A percentile compares a stretch with the other conserved stretches of the same genome.
phyloP scores from a whole-genome alignment of 1,284 basidiomycete genomes.

The Trichosporon coremiiforme region DNA sequence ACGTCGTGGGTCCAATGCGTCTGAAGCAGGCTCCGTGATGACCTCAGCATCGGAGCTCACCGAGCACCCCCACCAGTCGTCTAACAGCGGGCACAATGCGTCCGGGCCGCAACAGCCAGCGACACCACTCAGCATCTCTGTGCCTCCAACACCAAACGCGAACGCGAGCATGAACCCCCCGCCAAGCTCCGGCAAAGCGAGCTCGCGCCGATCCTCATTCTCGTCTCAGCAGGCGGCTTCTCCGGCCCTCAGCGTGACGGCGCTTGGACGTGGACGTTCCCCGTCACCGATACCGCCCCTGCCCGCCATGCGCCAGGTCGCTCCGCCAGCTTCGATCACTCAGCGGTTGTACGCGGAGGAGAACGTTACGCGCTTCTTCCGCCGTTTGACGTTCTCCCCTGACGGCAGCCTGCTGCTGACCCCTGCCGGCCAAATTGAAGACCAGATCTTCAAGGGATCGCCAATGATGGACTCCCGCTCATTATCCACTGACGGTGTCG shows the following conservation, averaged over 20 bases:
- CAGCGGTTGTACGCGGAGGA: conserved; percentile 87
- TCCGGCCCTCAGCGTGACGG: conserved; percentile 46
- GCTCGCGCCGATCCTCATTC: conserved; percentile 82
- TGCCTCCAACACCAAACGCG: conserved; percentile 51
- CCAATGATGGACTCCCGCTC: conserved; percentile 56
- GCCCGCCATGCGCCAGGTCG: conserved; percentile 70
- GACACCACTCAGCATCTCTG: conserved; percentile 45
- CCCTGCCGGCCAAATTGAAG: conserved; percentile 94
- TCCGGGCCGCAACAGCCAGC: conserved; percentile 25
- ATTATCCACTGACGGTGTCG: conserved; percentile 45
- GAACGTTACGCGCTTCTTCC: conserved; percentile 92
- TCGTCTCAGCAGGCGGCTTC: conserved; percentile 61
- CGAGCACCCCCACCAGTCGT: conserved; percentile 41
- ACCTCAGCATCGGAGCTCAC: conserved; percentile 62
- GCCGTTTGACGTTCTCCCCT: conserved; percentile 88
- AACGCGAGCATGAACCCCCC: conserved; percentile 54
- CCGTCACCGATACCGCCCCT: conserved; percentile 88
- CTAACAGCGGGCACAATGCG: conserved; percentile 34
- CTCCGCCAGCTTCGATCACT: conserved; percentile 55
- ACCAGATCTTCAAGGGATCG: conserved; percentile 65
- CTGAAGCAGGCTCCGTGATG: conserved; percentile 69
- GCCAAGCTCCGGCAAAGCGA: conserved; percentile 49
- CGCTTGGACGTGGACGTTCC: conserved; percentile 64
- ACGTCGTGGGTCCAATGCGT: conserved; percentile 71
- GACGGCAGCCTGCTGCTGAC: conserved; percentile 92